Conservation (phyloP, 345 rosid genomes). For the Gossypium anomalum region DNA sequence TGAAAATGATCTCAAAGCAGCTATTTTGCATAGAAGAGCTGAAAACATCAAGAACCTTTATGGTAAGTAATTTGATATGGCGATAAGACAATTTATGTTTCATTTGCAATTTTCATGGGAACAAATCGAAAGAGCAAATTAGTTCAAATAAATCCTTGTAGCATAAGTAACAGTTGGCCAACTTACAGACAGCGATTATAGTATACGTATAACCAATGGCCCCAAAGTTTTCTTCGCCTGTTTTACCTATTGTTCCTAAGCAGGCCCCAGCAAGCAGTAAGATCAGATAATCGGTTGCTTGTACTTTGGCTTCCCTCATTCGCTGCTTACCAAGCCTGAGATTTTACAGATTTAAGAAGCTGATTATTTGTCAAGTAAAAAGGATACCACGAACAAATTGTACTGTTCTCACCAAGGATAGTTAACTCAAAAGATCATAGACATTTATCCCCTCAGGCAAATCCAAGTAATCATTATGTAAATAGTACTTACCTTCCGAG, state of each 20-base stretch:
- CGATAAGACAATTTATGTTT: not conserved
- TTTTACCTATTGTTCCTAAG: conserved; percentile 66
- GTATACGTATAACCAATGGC: conserved; percentile 68
- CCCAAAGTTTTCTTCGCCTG: conserved; percentile 68
- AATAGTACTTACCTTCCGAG: conserved; percentile 65
- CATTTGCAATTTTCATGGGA: not conserved
- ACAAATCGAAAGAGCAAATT: not conserved
- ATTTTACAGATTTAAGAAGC: conserved; percentile 8
- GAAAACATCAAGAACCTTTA: conserved; percentile 23
- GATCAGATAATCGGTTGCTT: conserved; percentile 79
- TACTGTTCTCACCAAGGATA: not conserved
- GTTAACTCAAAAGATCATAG: not conserved
- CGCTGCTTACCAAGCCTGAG: conserved; percentile 83
- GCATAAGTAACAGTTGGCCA: not conserved
- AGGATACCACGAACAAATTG: not conserved
- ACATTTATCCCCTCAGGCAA: not conserved
- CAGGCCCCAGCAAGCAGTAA: conserved; percentile 92
- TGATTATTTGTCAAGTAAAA: not conserved
- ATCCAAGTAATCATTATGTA: not conserved
- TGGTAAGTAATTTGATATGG: not conserved
- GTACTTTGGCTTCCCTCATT: conserved; percentile 69
- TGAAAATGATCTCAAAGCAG: conserved; percentile 88
- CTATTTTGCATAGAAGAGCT: conserved; percentile 91
- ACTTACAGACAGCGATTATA: conserved; percentile 94
- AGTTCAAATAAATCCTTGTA: conserved; percentile 3